Conservation (phyloP, 495 filamentous ascomycete genomes). For the Umbilicaria muhlenbergii region DNA sequence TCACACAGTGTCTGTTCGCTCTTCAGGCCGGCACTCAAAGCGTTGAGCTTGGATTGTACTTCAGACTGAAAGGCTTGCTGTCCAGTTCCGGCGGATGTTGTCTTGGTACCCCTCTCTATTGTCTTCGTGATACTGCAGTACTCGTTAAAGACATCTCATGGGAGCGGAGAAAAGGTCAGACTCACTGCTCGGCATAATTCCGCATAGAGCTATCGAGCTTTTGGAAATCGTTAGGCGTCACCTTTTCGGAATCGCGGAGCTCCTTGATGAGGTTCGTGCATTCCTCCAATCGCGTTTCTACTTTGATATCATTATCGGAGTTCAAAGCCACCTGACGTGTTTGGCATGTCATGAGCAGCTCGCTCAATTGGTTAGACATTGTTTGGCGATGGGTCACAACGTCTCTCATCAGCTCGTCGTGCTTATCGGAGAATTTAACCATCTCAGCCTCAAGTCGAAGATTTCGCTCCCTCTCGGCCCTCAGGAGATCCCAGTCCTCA, state of each 20-base stretch:
- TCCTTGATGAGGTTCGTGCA: conserved; percentile 3
- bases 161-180: not conserved
- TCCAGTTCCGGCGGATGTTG: not conserved
- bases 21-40: not conserved
- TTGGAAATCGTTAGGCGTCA: conserved; percentile 5
- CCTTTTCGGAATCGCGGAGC: not conserved
- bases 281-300: conserved; percentile 1
- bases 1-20: conserved; percentile 4
- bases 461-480: conserved; percentile 3
- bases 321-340: too few species aligned
- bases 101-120: not conserved
- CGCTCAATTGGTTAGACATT: conserved; percentile 5
- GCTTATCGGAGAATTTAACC: conserved; percentile 1
- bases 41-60: conserved; percentile 4
- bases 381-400: conserved; percentile 1
- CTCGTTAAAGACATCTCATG: not conserved
- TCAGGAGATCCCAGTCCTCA: not conserved
- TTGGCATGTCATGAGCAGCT: conserved; percentile 3
- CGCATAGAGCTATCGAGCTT: conserved; percentile 4
- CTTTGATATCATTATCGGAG: too few species aligned
- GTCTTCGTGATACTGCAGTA: conserved; percentile 1
- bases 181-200: conserved; percentile 1
- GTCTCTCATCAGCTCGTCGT: not conserved
- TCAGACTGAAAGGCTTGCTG: conserved; percentile 1
- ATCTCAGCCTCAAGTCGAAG: conserved; percentile 3